Evolutionary conservation across 2,329 filamentous ascomycete species (phyloP).

Genomic region (Coniochaeta sp.): DNA sequence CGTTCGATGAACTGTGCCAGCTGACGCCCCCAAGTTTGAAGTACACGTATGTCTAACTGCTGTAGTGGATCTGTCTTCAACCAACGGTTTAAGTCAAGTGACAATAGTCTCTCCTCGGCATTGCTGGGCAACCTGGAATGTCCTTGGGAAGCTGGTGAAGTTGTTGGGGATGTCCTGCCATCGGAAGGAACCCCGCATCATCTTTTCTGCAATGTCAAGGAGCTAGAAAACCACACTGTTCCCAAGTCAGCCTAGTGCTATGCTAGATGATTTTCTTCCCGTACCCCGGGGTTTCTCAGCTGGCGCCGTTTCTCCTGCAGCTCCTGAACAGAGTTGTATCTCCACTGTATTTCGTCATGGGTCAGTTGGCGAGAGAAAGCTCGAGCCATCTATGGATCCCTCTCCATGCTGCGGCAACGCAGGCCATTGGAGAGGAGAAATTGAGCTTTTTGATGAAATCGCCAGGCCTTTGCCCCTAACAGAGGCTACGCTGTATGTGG

Average conservation of each 20-base stretch:
- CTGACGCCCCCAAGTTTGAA: neutral
- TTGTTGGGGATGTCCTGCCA: neutral
- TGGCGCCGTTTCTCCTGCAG: neutral
- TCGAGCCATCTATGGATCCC: neutral
- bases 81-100: neutral
- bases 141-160: neutral
- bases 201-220: neutral
- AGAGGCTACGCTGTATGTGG: neutral
- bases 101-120: neutral
- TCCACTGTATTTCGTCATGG: neutral
- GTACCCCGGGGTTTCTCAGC: neutral
- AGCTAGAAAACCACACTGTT: neutral
- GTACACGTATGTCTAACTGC: no score
- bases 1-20: neutral
- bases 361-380: neutral
- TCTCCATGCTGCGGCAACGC: neutral
- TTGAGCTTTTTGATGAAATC: neutral
- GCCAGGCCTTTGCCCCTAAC: neutral
- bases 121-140: neutral
- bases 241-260: neutral
- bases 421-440: neutral
- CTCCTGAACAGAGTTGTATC: neutral
- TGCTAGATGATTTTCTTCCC: neutral
- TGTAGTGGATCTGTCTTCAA: no score
- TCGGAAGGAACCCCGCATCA: neutral